phyloP scores from a whole-genome alignment of 2,329 filamentous ascomycete genomes.

The Emergomyces pasteurianus region DNA sequence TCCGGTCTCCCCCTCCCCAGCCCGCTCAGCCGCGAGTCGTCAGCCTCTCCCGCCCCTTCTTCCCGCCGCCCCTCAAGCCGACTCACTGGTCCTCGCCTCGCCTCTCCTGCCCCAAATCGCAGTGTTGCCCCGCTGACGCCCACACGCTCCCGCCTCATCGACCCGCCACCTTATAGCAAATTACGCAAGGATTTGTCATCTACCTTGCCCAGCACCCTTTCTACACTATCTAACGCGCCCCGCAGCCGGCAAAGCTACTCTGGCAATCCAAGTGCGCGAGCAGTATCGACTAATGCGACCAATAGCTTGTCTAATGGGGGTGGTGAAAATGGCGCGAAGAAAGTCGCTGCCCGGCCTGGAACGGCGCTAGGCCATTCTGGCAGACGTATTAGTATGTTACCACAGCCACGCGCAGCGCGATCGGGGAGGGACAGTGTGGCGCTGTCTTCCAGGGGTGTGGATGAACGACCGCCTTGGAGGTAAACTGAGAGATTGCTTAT shows the following conservation, averaged over 20 bases:
- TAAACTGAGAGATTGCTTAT: conserved; percentile 8
- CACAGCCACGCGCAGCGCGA: conserved; percentile 12
- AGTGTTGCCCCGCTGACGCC: conserved; percentile 23
- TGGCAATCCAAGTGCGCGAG: conserved; percentile 16
- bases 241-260: conserved; percentile 30
- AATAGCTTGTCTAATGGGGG: neutral
- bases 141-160: conserved; percentile 20
- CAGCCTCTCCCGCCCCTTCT: conserved; percentile 27
- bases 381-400: conserved; percentile 30
- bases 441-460: conserved; percentile 15
- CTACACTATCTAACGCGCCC: conserved; percentile 17
- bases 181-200: conserved; percentile 20
- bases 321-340: neutral
- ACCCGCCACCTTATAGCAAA: conserved; percentile 33
- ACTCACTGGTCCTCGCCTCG: conserved; percentile 4
- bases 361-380: conserved; percentile 30
- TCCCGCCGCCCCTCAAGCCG: conserved; percentile 23
- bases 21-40: conserved; percentile 31
- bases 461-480: conserved; percentile 27
- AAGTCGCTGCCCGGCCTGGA: conserved; percentile 19
- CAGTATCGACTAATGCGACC: conserved; percentile 1
- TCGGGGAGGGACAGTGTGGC: conserved; percentile 20
- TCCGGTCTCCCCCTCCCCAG: conserved; percentile 32
- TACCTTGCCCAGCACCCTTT: conserved; percentile 1
- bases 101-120: conserved; percentile 11